Base-by-base conservation (phyloP, 192 early-diverging fungal genomes). In the Irineochytrium annulatum region DNA sequence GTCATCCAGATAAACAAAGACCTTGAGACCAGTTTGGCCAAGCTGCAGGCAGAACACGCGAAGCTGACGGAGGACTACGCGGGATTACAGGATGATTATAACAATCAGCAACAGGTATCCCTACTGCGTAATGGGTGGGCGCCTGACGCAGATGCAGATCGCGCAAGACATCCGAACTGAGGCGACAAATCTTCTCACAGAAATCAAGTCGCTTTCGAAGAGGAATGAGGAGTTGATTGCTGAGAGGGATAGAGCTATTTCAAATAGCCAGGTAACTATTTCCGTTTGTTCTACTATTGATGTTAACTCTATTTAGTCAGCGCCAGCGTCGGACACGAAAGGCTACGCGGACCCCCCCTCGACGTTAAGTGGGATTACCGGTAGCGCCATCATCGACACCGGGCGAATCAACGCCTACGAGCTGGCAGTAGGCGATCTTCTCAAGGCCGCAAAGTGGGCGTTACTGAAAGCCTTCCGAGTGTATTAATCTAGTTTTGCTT, bases 401-500 rank as follows among this genome's bases (percentile, higher is more conserved):
- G 74, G 76, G 2, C 74, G 81, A 27, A 74, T 94, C 22, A 76
- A 82, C 26, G 71, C 77, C 17, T 95, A 92, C 77, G 86, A 94
- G 63, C 77, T 75, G 14, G 86, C 91, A n/a, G 79, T 93, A 30
- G 89, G 92, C 67, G 82, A 84, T 31, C 74, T 97, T 4, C 67
- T 97, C 29, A 67, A 76, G 19, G 86, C 87, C 31, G 87, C 86
- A 63, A 75, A 87, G 6, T 24, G 6, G 19, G 49, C 0, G n/a
- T 62, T 53, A 20, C 29, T 61, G 20, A n/a, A 53, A 30, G 20
- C 14, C 17, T 19, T 49, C 16, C 19, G 56, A n/a, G n/a, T n/a
- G n/a, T n/a, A n/a, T n/a, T n/a, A n/a, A n/a, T n/a, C 27, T 35
- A 11, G 45, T 56, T 44, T 39, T 31, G 22, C 43, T 16, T 16